Base-by-base conservation (phyloP, 768 basidiomycete genomes). In the Holtermanniella nyarrowii region DNA sequence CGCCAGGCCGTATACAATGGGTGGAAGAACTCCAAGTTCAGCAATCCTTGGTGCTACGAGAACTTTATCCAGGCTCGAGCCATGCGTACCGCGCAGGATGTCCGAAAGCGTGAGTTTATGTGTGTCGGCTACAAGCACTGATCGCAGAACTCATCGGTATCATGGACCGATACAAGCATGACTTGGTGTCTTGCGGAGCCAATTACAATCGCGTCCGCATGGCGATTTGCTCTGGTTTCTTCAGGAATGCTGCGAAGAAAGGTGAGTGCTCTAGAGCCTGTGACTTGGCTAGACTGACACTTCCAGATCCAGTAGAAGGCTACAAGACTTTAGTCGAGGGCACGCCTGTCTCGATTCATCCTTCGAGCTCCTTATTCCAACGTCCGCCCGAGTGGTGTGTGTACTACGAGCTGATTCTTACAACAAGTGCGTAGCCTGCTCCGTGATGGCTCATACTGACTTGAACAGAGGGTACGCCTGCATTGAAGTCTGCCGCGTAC, bases 121-220 rank as follows among this genome's bases (percentile, higher is more conserved):
- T 41, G 5, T 7, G 26, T 21, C 27, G 18, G 27, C 20, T 7
- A 11, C 5, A 21, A 5, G 24, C 0, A 42, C 58, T 62, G 52
- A 57, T 26, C 13, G 14, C 45, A 66, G 64, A 99, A 73, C 73
- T 99, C 49, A 76, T 97, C 40, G 95, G 95, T 55, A 97, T 99
- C 70, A 97, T 99, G 95, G 95, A 99, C 70, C 78, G 95, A 81
- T 96, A 97, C 73, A 97, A 96, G 70, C 95, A 97, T 70, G 95
- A 97, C 61, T 86, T 99, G 54, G 63, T 65, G 4, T 65, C 61
- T 2, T 86, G 88, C 2, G 95, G 95, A 26, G 79, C 78, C 62
- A 91, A 99, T 69, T 96, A 82, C 74, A 97, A 93, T 67, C 79
- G 79, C 16, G 87, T 97, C 7, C 85, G 95, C 31, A 85, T 85